Evolutionary conservation across 768 basidiomycete genomes (phyloP).

Genomic region (Tricholoma bakamatsutake): DNA sequence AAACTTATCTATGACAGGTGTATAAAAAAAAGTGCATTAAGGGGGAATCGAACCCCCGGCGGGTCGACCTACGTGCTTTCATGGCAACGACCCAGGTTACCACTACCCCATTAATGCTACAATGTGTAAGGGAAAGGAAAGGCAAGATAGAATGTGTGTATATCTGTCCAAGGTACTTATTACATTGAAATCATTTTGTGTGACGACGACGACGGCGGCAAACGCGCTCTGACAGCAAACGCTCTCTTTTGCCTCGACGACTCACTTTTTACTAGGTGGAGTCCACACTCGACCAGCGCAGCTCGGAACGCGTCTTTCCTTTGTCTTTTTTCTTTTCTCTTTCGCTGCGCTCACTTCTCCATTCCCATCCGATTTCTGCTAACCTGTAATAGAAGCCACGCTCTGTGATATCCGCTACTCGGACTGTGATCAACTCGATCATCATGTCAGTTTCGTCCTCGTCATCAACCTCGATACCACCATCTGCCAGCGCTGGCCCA

Average conservation of each 20-base stretch:
- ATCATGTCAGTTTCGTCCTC: conserved; percentile 48
- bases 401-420: conserved; percentile 12
- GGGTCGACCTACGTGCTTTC: conserved; percentile 44
- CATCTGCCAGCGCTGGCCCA: conserved; percentile 39
- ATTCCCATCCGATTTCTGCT: conserved; percentile 14
- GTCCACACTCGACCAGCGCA: conserved; percentile 21
- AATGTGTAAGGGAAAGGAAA: neutral
- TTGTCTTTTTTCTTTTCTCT: conserved; percentile 29
- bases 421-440: conserved; percentile 15
- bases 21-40: conserved; percentile 50
- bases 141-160: neutral
- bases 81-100: conserved; percentile 7
- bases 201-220: conserved; percentile 4
- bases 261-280: conserved; percentile 29
- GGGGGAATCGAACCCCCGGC: conserved; percentile 87
- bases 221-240: conserved; percentile 15
- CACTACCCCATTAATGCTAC: conserved; percentile 6
- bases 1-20: too few species aligned
- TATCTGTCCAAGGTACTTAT: neutral
- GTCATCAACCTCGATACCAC: conserved; percentile 40
- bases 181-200: conserved; percentile 1
- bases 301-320: conserved; percentile 34
- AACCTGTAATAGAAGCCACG: conserved; percentile 11
- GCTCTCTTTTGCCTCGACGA: conserved; percentile 23
- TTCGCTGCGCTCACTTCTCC: conserved; percentile 11